Percentiles rank a stretch among this genome's conserved stretches.
These are phyloP conservation scores for Dioszegia aurantiaca DNA, from an alignment of 768 basidiomycete species.

Conservation along the genomic window DNA sequence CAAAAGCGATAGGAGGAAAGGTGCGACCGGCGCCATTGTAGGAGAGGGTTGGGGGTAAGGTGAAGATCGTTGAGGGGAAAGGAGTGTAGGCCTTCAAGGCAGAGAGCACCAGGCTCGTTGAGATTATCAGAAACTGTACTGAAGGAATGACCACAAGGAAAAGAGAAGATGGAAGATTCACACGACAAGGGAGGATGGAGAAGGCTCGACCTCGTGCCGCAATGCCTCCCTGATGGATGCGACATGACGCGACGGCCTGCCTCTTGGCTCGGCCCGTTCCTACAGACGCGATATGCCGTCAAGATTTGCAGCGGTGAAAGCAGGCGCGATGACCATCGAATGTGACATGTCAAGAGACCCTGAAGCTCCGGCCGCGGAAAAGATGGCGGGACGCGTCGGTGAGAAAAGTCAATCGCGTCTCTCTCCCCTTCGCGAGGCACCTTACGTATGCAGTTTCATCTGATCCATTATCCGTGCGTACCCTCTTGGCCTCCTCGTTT, in stretches of 20 bases:
- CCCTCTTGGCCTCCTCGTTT: background rate
- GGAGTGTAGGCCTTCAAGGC: constrained; percentile 47
- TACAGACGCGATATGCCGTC: constrained; percentile 6
- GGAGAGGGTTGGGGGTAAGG: constrained; percentile 4
- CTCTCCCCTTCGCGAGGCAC: background rate
- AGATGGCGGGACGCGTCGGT: background rate
- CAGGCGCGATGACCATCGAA: background rate
- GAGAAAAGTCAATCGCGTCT: background rate
- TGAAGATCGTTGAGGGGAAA: constrained; percentile 9
- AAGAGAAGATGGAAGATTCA: constrained; percentile 6
- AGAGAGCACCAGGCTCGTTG: constrained; percentile 47
- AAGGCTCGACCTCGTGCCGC: background rate
- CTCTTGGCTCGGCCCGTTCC: constrained; percentile 5
- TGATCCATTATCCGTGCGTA: constrained; percentile 2
- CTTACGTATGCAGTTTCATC: background rate
- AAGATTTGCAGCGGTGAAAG: background rate
- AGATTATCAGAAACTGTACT: background rate
- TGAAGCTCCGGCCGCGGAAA: background rate
- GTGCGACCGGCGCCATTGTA: constrained; percentile 48
- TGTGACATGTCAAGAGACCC: background rate
- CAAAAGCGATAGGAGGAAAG: constrained; percentile 30
- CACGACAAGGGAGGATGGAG: constrained; percentile 8
- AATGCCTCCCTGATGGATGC: background rate
- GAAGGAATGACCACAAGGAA: constrained; percentile 16
- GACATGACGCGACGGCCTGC: constrained; percentile 17